Percentiles rank a stretch among this genome's conserved stretches.
Conservation (phyloP, 140 eudicot species). For the Oenanthe javanica region DNA sequence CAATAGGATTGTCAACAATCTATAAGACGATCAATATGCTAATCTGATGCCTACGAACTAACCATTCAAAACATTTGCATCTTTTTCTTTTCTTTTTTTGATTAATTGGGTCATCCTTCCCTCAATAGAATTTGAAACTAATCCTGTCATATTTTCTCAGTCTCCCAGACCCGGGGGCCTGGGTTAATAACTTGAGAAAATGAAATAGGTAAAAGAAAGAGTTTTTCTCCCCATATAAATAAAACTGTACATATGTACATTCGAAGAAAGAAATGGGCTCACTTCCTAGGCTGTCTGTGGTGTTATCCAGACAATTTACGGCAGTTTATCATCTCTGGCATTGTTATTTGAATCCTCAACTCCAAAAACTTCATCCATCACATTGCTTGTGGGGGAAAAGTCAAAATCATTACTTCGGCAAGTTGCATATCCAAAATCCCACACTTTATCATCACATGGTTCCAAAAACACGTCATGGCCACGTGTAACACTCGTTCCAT, state of each 20-base stretch:
- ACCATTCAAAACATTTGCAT: background rate
- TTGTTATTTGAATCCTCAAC: constrained; percentile 37
- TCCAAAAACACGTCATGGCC: constrained; percentile 26
- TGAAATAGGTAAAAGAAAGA: background rate
- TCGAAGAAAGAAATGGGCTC: background rate
- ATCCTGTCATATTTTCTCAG: background rate
- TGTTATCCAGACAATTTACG: background rate
- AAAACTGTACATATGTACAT: background rate
- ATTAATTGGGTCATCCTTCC: background rate
- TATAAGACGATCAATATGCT: background rate
- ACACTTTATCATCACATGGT: constrained; percentile 37
- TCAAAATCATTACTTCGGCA: constrained; percentile 36
- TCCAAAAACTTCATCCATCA: constrained; percentile 75
- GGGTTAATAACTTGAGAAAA: background rate
- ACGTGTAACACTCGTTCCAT: constrained; percentile 9
- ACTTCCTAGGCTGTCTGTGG: background rate
- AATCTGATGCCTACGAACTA: background rate
- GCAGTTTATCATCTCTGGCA: constrained; percentile 21
- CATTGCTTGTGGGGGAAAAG: constrained; percentile 47
- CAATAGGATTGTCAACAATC: background rate
- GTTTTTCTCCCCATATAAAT: background rate
- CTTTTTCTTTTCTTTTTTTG: background rate
- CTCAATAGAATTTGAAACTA: background rate
- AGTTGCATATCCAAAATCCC: constrained; percentile 45
- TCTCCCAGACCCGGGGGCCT: background rate